A percentile compares a stretch with the other conserved stretches of the same genome.
Evolutionary conservation across 169 alveolate genomes (phyloP).

Genomic region (Eimeria necatrix): DNA sequence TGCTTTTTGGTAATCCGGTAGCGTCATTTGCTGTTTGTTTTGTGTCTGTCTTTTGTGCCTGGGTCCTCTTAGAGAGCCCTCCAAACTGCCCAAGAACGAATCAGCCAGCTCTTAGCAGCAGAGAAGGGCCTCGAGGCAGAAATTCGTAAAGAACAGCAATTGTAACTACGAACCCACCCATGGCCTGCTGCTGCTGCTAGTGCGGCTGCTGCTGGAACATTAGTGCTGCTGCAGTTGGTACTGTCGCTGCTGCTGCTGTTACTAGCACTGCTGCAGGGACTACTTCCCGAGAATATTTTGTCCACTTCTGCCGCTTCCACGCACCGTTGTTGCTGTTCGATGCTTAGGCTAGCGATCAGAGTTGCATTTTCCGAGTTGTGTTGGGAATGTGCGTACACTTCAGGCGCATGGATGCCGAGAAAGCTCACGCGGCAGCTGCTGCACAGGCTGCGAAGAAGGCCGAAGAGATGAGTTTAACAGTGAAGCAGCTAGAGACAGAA

Average conservation of each 20-base stretch:
- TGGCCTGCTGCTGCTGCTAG: not conserved
- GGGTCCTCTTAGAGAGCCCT: not conserved
- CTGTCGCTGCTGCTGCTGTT: too few species aligned
- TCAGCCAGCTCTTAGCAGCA: not conserved
- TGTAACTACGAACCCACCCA: not conserved
- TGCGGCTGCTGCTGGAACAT: not conserved
- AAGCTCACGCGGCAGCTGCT: not conserved
- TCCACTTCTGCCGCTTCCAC: too few species aligned
- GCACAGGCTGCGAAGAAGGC: not conserved
- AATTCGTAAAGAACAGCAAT: not conserved
- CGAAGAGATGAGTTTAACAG: not conserved
- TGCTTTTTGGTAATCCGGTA: too few species aligned
- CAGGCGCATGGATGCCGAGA: not conserved
- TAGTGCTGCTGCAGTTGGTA: not conserved
- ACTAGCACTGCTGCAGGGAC: too few species aligned
- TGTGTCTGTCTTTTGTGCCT: not conserved
- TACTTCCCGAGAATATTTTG: too few species aligned
- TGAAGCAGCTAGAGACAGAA: not conserved
- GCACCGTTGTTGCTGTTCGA: too few species aligned
- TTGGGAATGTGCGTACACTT: not conserved
- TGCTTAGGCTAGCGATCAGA: too few species aligned
- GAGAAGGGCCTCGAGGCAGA: constrained; percentile 10
- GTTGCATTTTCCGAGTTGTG: too few species aligned
- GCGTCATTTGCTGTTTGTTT: too few species aligned
- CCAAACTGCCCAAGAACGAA: constrained; percentile 8